phyloP scores from a whole-genome alignment of 2,329 filamentous ascomycete species.

The Decorospora gaudefroyi region DNA sequence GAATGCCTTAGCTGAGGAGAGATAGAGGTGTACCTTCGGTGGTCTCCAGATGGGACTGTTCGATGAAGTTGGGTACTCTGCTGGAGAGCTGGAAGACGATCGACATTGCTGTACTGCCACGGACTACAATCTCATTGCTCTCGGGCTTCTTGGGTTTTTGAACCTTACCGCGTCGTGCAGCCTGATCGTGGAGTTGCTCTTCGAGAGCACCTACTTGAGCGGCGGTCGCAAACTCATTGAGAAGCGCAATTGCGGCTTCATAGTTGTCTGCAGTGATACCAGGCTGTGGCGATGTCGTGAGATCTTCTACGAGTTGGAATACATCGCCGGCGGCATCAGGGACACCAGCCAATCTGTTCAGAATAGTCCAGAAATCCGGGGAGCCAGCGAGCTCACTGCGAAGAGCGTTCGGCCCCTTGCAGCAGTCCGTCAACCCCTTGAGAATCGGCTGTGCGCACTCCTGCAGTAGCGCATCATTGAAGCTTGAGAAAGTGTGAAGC shows the following conservation, averaged over 20 bases:
- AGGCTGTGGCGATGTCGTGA: conserved; percentile 70
- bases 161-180: conserved; percentile 58
- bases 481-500: conserved; percentile 86
- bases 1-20: background rate
- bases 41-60: conserved; percentile 88
- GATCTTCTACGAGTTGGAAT: conserved; percentile 82
- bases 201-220: conserved; percentile 72
- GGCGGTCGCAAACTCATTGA: conserved; percentile 87
- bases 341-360: conserved; percentile 73
- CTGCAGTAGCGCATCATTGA: conserved; percentile 75
- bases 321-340: conserved; percentile 74
- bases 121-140: conserved; percentile 72
- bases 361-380: conserved; percentile 93
- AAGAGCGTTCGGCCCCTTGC: conserved; percentile 74
- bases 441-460: conserved; percentile 76
- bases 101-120: conserved; percentile 78
- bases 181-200: conserved; percentile 69
- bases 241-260: conserved; percentile 78
- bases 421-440: conserved; percentile 77
- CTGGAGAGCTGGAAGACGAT: conserved; percentile 81
- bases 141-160: conserved; percentile 57
- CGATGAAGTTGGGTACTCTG: conserved; percentile 83
- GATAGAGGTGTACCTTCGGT: conserved; percentile 67
- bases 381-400: conserved; percentile 94
- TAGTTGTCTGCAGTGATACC: conserved; percentile 96